Base-by-base conservation (phyloP, 805 yeast species). In the Candida morakotiae region DNA sequence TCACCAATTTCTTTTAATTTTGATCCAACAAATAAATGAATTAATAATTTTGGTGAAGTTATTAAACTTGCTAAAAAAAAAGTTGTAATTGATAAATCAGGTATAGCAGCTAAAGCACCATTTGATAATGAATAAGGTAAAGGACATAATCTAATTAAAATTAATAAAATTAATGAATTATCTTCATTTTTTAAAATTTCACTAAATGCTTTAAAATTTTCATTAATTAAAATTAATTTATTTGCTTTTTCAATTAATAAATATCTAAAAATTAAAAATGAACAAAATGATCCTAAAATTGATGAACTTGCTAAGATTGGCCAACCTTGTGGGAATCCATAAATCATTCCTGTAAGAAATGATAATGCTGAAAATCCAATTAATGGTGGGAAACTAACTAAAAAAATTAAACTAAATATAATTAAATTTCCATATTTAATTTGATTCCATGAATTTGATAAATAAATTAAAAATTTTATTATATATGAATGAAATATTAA, bases 41-140 rank as follows among this genome's bases (percentile, higher is more conserved):
- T 64, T n/a, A 85, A 54, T 43, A 83, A 63, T 53, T 89, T 93
- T 6, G 98, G 98, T 0, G 95, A 77, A 2, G 95, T 79, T 23
- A 87, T 56, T 0, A 78, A 45, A 17, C 88, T 81, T 1, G 96
- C 95, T 22, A 81, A 52, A 2, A 80, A 64, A 56, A 83, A 91
- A 18, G 79, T 77, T 28, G 58, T 43, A 2, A 80, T 62, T 0
- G 81, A 67, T 9, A 91, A 70, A 13, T 86, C 83, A 0, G 94
- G 96, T 10, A 91, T 75, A 2, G 94, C 82, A 8, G 95, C 93
- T 46, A 93, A 69, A 0, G 95, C 97, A 3, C 96, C 97, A 52
- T 91, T 91, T 0, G 93, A 82, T 22, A 91, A 64, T 2, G 96
- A 87, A 55, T 88, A 93, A 0, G 98, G 98, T 50, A 91, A 73